Conservation (phyloP, 169 alveolate species). For the Perkinsus chesapeaki region DNA sequence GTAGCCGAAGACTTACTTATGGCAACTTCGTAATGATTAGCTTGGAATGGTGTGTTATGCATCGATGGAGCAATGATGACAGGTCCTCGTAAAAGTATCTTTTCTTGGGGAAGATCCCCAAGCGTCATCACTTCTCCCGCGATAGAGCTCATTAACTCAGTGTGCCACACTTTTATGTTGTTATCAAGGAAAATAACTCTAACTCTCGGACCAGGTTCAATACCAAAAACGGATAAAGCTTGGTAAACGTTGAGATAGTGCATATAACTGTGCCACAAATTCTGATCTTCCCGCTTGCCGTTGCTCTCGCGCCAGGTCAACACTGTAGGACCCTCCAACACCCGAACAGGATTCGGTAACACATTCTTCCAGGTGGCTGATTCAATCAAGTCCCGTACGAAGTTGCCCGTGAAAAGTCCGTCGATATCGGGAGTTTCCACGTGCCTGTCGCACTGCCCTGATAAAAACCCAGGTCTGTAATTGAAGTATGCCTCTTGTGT, state of each 20-base stretch:
- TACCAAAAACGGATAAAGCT: background rate
- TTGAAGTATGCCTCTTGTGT: background rate
- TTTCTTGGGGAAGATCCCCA: background rate
- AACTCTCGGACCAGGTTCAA: background rate
- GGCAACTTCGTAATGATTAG: background rate
- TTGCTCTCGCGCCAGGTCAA: background rate
- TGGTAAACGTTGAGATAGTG: background rate
- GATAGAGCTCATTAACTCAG: background rate
- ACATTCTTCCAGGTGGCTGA: background rate
- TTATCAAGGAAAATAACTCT: background rate
- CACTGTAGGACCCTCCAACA: background rate
- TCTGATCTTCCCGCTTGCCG: background rate
- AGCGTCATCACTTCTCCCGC: background rate
- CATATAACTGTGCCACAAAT: background rate
- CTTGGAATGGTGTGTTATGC: background rate
- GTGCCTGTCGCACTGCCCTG: background rate
- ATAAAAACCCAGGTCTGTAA: background rate
- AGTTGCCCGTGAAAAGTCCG: background rate
- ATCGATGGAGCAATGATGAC: background rate
- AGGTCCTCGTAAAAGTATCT: background rate
- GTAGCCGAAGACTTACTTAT: background rate
- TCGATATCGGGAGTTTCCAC: background rate
- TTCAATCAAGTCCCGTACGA: background rate
- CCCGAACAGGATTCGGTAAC: background rate
- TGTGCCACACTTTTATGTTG: background rate